These are phyloP conservation scores for Chaetoceros tenuissimus DNA, from an alignment of 108 stramenopile species.

Conservation along the genomic window DNA sequence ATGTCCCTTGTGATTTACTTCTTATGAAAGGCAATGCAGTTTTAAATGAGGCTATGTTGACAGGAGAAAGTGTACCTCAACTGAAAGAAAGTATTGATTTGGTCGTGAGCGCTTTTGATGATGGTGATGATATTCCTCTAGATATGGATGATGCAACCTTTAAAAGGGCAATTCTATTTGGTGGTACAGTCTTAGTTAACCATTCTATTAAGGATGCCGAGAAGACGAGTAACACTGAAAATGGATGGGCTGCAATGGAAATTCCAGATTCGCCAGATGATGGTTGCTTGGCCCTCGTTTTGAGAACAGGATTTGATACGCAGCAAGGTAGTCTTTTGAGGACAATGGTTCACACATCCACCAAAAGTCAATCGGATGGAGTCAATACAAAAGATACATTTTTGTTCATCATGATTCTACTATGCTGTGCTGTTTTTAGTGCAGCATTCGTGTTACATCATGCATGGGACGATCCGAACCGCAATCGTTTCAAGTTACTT, in stretches of 20 bases:
- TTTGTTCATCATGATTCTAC: conserved; percentile 75
- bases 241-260: conserved; percentile 19
- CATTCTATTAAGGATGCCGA: conserved; percentile 28
- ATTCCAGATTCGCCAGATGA: conserved; percentile 73
- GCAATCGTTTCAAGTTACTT: conserved; percentile 86
- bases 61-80: conserved; percentile 94
- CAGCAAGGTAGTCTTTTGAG: conserved; percentile 88
- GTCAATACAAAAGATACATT: conserved; percentile 84
- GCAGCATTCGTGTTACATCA: conserved; percentile 73
- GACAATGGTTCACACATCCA: conserved; percentile 82
- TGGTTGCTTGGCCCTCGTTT: conserved; percentile 77
- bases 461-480: conserved; percentile 67
- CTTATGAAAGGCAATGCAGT: conserved; percentile 82
- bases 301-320: conserved; percentile 94
- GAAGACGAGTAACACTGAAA: not conserved
- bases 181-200: conserved; percentile 74
- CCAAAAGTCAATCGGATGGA: conserved; percentile 43
- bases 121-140: conserved; percentile 15
- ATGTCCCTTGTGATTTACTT: conserved; percentile 86
- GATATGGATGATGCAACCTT: conserved; percentile 40
- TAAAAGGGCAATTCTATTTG: conserved; percentile 69
- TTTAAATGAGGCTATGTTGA: conserved; percentile 95
- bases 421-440: conserved; percentile 81
- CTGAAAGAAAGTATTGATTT: conserved; percentile 49
- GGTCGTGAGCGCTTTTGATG: conserved; percentile 11